These are phyloP conservation scores for Fraxinus greggii DNA, from an alignment of 305 asterid species.

Conservation along the genomic window DNA sequence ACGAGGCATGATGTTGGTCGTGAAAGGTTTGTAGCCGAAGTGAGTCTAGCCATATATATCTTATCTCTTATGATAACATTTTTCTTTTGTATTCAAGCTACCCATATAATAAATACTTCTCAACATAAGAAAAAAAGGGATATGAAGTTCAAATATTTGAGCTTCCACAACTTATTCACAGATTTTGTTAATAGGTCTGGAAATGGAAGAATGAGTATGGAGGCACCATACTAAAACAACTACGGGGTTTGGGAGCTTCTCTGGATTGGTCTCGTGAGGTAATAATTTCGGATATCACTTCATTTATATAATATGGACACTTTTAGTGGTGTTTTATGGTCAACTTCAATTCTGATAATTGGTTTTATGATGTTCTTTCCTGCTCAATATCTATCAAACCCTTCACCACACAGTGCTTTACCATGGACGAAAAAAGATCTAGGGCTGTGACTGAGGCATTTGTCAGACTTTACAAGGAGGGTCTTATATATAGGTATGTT, in stretches of 20 bases:
- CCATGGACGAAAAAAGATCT: slow-evolving; percentile 92
- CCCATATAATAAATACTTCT: neutral
- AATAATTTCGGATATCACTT: slow-evolving; percentile 14
- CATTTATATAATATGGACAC: neutral
- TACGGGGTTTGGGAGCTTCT: slow-evolving; percentile 88
- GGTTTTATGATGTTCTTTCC: neutral
- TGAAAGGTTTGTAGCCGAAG: slow-evolving; percentile 67
- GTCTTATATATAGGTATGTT: slow-evolving; percentile 80
- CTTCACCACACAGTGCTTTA: slow-evolving; percentile 55
- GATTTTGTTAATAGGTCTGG: slow-evolving; percentile 66
- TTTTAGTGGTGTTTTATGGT: neutral
- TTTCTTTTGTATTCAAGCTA: neutral
- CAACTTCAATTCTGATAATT: neutral
- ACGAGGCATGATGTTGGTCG: slow-evolving; percentile 95
- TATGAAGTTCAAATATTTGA: slow-evolving; percentile 9
- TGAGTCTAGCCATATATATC: slow-evolving; percentile 39
- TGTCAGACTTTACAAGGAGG: slow-evolving; percentile 78
- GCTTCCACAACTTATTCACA: slow-evolving; percentile 9
- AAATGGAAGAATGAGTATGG: slow-evolving; percentile 89
- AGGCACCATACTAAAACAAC: slow-evolving; percentile 79
- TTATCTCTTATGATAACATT: neutral
- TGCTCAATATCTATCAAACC: slow-evolving; percentile 16
- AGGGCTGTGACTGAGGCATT: slow-evolving; percentile 94
- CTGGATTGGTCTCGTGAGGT: slow-evolving; percentile 99
- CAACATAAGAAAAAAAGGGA: neutral